Base-by-base conservation (phyloP, 2,329 filamentous ascomycete genomes). In the Xylariaceae sp. region DNA sequence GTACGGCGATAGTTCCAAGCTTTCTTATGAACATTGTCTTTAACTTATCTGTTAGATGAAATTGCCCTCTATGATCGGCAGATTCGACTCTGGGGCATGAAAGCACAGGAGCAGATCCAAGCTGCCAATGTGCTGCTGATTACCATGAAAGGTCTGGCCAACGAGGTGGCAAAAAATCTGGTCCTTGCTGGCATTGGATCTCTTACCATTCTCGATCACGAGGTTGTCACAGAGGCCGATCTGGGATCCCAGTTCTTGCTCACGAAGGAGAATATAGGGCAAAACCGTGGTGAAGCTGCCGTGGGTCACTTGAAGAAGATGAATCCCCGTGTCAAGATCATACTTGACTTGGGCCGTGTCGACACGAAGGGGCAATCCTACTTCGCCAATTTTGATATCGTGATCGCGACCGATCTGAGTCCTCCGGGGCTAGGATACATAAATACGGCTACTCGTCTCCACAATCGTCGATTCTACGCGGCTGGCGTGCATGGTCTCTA, bases 11-110 rank as follows among this genome's bases (percentile, higher is more conserved):
- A 10, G 42, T 39, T 30, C 10, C 45, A 59, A 49, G 44, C 48
- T 48, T 23, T 60, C 42, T 9, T 18, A 37, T 39, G 39, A 34
- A 58, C 42, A 23, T 18, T 18, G 37, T 37, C 9, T n/a, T 58
- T 68, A 66, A 69, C 50, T 13, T 15, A 34, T 49, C 10, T 9
- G 15, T 18, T 61, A 90, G 94, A 97, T 75, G 94, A 99, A 72
- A 96, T 97, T 70, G 94, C 93, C 11, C 85, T 97, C 4, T 99
- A 99, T 73, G 94, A 99, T 76, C 88, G 94, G 53, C 94, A 99
- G 74, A 97, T 99, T 70, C 88, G 94, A 56, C 86, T 99, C 35
- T 99, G 94, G 94, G 94, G 94, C 49, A 90, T 97, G 71, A 87
- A 94, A 69, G 94, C 94, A 5, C 94, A 99, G 74, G 89, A 96